Percentiles rank a stretch among this genome's conserved stretches.
Evolutionary conservation across 2,329 filamentous ascomycete genomes (phyloP).

Genomic region (Cladophialophora carrionii): DNA sequence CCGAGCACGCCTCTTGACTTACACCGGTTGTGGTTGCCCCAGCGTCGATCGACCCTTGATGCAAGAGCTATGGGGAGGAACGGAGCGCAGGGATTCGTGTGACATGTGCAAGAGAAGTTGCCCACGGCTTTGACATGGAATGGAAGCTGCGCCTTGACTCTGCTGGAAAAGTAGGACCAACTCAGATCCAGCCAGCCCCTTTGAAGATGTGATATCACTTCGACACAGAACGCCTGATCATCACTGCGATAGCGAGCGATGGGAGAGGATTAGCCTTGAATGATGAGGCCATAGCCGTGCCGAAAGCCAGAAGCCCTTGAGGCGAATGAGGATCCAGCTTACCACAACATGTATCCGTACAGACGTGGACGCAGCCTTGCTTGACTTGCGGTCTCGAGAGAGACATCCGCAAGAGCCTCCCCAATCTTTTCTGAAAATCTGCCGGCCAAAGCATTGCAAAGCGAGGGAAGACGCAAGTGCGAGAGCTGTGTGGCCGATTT

Average conservation of each 20-base stretch:
- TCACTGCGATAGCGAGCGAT: background rate
- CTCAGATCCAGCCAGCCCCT: background rate
- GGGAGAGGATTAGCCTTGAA: background rate
- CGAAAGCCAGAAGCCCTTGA: background rate
- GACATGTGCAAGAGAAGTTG: background rate
- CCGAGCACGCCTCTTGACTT: background rate
- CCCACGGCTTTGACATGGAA: background rate
- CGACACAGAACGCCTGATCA: background rate
- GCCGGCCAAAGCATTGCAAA: background rate
- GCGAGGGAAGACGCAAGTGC: background rate
- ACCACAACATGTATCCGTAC: background rate
- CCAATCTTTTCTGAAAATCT: background rate
- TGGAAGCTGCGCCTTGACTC: slow-evolving; percentile 1
- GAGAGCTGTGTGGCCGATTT: background rate
- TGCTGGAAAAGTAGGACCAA: background rate
- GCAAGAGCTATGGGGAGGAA: slow-evolving; percentile 1
- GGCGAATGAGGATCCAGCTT: background rate
- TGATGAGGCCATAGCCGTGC: background rate
- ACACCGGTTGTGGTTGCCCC: background rate
- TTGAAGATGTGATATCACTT: background rate
- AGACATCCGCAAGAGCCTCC: background rate
- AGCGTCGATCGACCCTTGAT: background rate
- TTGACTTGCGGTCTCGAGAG: too few relatives aligned
- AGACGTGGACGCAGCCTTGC: background rate
- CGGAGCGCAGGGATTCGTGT: background rate